Evolutionary conservation across 148 eudicot genomes (phyloP).

Genomic region (Vaccinium vitisidaea): DNA sequence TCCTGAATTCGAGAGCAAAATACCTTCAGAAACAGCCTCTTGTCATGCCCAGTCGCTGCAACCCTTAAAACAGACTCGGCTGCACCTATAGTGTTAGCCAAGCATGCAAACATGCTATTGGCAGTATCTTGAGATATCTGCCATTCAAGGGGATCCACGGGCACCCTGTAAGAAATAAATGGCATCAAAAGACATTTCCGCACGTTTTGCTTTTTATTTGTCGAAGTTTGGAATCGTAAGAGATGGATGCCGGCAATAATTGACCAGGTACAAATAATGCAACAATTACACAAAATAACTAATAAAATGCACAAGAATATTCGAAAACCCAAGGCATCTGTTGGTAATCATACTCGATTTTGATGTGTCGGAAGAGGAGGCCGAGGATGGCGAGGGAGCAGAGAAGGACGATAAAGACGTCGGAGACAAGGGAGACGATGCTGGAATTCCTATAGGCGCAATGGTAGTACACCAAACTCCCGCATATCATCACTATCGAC

Average conservation of each 20-base stretch:
- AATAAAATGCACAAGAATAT: background rate
- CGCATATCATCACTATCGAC: constrained; percentile 54
- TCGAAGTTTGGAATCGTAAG: background rate
- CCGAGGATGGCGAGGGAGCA: constrained; percentile 97
- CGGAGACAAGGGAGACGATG: constrained; percentile 71
- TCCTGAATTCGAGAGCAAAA: background rate
- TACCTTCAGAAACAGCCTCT: constrained; percentile 85
- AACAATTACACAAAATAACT: background rate
- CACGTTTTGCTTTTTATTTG: background rate
- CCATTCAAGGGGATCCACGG: constrained; percentile 98
- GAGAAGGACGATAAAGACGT: constrained; percentile 87
- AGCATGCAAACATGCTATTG: constrained; percentile 63
- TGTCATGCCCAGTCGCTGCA: constrained; percentile 96
- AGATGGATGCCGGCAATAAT: background rate
- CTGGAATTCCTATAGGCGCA: constrained; percentile 74
- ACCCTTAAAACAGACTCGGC: constrained; percentile 96
- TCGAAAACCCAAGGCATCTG: background rate
- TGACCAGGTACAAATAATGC: background rate
- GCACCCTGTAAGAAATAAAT: constrained; percentile 44
- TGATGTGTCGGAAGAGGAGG: constrained; percentile 90
- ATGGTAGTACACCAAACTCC: constrained; percentile 79
- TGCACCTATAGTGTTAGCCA: constrained; percentile 95
- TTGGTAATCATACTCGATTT: constrained; percentile 29
- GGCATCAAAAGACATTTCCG: background rate
- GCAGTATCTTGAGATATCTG: constrained; percentile 94